Evolutionary conservation across 176 grass and related monocot genomes (phyloP), one percentile per base, ranked within the genome.

Genomic region (Puccinellia tenuiflora): DNA sequence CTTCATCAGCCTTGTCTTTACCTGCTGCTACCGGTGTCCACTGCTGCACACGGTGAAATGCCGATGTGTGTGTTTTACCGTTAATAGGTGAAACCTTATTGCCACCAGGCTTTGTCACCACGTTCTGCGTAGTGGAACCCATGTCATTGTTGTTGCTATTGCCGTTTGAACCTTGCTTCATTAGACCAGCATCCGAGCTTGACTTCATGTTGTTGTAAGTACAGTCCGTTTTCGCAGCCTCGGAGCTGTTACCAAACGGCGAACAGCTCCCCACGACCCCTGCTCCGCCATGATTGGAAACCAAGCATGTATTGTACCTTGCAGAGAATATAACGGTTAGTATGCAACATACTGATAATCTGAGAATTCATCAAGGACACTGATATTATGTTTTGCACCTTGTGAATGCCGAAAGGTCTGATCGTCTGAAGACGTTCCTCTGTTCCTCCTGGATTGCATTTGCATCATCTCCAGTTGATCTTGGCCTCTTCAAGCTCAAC

Each of bases 351-450:
- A 81, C 26, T 51, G 39, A 24, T 77, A 42, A 68, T 81, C 48
- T 79, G 81, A 75, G 63, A 78, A 80, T 85, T 84, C 60, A 37
- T 40, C 26, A 68, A 78, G 55, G 42, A 85, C 84, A 92, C 68
- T 84, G 86, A 92, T 94, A 84, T 97, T 85, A 85, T 87, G 73
- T 87, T 90, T 91, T 89, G 76, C 85, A 98, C 95, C 95, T 94
- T 3, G 86, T 86, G 77, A 97, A 93, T 70, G 88, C 92, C 3
- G 92, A 97, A 5, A 69, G 63, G 52, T 94, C 75, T 15, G 95
- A 97, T n/a, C 86, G 68, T 90, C 83, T 92, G 31, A 94, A 47
- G 25, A 92, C 86, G 25, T 94, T 91, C 35, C 86, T 85, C 30
- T 84, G 90, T 35, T 88, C 90, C 68, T 90, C 92, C 75, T 84